Base-by-base conservation (phyloP, 306 rosid genomes). In the Cercis canadensis region DNA sequence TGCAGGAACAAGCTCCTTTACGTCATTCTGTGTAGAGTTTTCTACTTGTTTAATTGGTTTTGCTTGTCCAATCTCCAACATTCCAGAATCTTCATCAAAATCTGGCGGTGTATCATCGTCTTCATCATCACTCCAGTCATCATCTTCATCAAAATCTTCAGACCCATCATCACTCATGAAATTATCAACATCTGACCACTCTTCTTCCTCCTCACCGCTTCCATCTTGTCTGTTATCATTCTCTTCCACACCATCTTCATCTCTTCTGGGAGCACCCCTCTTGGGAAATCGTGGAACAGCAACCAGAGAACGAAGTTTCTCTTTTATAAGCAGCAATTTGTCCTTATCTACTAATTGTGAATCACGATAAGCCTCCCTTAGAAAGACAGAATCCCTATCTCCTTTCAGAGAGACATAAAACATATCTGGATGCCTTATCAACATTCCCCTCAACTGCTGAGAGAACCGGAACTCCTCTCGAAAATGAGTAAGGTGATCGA, bases 401-500 rank as follows among this genome's bases (percentile, higher is more conserved):
- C 98, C 98, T 81, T 92, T 92, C 80, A 92, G 43, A 37, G 98
- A 92, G 29, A 92, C 87, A 55, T 92, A 92, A 74, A 92, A 87
- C 95, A 89, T 82, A 72, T 92, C 96, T 1, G 98, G 98, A 78
- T 92, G 98, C 85, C 98, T 86, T 44, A 89, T 86, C 66, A 92
- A 68, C 98, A 92, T 84, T 11, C 96, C 98, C 61, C 98, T 84
- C 68, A 87, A 19, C 80, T 87, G 95, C 86, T 87, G 98, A 46
- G 98, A 92, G 75, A 92, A 92, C 73, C 90, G 78, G 74, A 89
- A 92, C 84, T 92, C 98, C 78, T 92, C 98, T 14, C 96, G 84
- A 65, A 92, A 92, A 83, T 92, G 98, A 60, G 98, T 92, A 31
- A 92, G 81, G 85, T 89, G 89, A 78, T 92, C 96, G 15, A 92